These are phyloP conservation scores for Cercospora beticola DNA, from an alignment of 2,329 filamentous ascomycete species.

Conservation along the genomic window DNA sequence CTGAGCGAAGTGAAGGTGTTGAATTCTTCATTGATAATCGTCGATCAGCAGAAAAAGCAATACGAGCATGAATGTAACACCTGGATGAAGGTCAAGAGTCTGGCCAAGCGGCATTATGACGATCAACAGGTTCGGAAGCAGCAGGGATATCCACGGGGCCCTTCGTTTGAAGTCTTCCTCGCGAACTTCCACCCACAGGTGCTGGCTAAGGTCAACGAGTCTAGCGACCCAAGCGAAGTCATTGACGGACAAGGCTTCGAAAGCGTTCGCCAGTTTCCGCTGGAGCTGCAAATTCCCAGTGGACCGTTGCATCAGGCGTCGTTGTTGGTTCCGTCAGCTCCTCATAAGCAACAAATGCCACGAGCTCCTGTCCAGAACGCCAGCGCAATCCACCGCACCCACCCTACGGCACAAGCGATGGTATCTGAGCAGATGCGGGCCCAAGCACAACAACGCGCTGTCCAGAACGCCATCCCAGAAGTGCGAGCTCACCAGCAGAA, in stretches of 20 bases:
- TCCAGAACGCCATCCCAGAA: constrained; percentile 9
- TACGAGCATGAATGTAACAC: not conserved
- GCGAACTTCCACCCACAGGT: not conserved
- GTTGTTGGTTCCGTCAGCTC: not conserved
- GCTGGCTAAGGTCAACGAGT: not conserved
- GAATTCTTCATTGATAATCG: not conserved
- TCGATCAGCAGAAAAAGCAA: not conserved
- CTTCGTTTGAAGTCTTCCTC: constrained; percentile 1
- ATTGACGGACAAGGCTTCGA: not conserved
- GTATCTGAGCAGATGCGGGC: not conserved
- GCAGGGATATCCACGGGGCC: not conserved
- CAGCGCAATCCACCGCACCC: not conserved
- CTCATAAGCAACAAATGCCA: not conserved
- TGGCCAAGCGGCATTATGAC: constrained; percentile 2
- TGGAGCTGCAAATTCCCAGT: not conserved
- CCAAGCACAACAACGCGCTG: not conserved
- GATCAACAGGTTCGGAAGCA: not conserved
- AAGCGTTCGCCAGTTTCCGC: not conserved
- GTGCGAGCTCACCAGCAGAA: constrained; percentile 9
- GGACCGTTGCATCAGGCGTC: not conserved
- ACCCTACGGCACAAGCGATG: not conserved
- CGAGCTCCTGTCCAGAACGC: not conserved
- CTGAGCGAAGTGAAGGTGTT: not conserved
- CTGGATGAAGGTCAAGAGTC: constrained; percentile 2
- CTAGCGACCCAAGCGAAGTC: not conserved